Base-by-base conservation (phyloP, 805 yeast species). In the Lipomyces sp. region DNA sequence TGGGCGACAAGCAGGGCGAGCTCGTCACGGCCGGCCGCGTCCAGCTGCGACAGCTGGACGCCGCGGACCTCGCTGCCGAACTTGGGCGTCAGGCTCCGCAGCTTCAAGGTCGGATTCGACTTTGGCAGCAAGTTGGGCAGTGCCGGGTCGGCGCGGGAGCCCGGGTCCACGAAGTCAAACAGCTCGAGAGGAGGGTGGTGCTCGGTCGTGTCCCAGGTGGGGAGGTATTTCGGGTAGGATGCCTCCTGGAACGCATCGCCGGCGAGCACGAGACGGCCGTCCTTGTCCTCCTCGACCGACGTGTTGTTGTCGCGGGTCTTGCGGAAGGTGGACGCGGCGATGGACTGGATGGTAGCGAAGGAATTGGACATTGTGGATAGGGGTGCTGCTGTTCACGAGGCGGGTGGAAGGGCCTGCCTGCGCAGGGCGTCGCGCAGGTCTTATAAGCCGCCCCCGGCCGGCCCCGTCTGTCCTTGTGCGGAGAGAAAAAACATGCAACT, bases 1-100 rank as follows among this genome's bases (percentile, higher is more conserved):
- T 82, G 81, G 19, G 86, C 90, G 44, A 83, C 83, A 26, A 75
- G 72, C 36, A 80, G 69, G 2, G 90, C 88, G 53, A 84, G 72
- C 57, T 84, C 91, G 59, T 84, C 82, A 65, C 80, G 81, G 31
- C 77, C 87, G 18, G 69, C 67, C 42, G 72, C 74, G 47, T 73
- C 65, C 47, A 84, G 70, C 38, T 73, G 66, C 6, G 84, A 77
- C 43, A 84, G 70, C 64, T 84, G 89, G 39, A 84, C 64, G 19
- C 86, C 86, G 26, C 66, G 66, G 44, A 84, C 70, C 59, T 80
- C 86, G n/a, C 81, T 68, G 18, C 91, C 91, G 43, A 84, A 71
- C 63, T 80, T 83, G 41, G 93, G 90, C 2, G 85, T 77, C 31
- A 84, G 63, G 54, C 74, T 73, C 41, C 53, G 62, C 35, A 54